These are phyloP conservation scores for Coemansia sp. DNA, from an alignment of 371 early-diverging fungal genomes.

Conservation along the genomic window DNA sequence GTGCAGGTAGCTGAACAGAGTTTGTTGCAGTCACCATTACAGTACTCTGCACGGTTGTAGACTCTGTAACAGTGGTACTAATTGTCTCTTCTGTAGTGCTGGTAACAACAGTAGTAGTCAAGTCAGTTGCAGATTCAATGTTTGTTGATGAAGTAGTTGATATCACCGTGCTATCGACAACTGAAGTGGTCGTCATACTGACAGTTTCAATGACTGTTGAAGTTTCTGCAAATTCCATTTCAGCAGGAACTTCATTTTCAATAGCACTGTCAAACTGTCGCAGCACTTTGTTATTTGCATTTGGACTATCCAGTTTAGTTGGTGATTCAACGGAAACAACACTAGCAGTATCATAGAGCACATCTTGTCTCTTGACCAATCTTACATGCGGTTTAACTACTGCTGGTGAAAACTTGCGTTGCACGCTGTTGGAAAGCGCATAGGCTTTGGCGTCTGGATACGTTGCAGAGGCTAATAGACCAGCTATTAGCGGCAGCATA, in stretches of 20 bases:
- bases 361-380: neutral
- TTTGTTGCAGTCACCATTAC: neutral
- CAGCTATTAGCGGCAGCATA: neutral
- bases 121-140: neutral
- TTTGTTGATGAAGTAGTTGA: neutral
- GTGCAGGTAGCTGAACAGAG: neutral
- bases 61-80: neutral
- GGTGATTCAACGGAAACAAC: too few relatives aligned
- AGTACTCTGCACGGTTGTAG: neutral
- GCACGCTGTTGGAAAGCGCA: neutral
- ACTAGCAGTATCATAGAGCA: too few relatives aligned
- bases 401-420: neutral
- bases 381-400: neutral
- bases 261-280: too few relatives aligned
- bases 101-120: neutral
- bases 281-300: too few relatives aligned
- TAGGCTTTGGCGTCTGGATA: neutral
- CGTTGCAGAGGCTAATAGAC: neutral
- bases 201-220: neutral
- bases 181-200: neutral
- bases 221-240: neutral
- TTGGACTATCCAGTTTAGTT: too few relatives aligned
- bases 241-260: too few relatives aligned
- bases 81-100: neutral
- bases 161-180: neutral